phyloP scores from a whole-genome alignment of 257 asterid species.

The Fraxinus excelsior region DNA sequence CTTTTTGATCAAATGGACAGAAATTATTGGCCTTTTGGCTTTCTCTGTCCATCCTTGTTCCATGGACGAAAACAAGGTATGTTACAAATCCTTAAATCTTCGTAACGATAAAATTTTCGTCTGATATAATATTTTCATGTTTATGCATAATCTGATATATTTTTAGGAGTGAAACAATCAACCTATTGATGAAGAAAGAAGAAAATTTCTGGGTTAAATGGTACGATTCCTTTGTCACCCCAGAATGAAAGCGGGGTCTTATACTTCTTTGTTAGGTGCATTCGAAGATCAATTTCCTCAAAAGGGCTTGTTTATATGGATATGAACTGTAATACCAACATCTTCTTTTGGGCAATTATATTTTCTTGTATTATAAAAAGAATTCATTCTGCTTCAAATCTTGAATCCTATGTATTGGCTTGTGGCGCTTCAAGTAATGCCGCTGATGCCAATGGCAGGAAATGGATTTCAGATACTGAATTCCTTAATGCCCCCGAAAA shows the following conservation, averaged over 20 bases:
- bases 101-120: not conserved
- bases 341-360: constrained; percentile 22
- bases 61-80: not conserved
- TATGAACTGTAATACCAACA: constrained; percentile 26
- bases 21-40: not conserved
- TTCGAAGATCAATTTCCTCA: not conserved
- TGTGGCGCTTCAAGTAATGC: constrained; percentile 41
- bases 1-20: not conserved
- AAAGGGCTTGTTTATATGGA: not conserved
- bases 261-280: not conserved
- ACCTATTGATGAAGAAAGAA: not conserved
- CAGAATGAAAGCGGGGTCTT: not conserved
- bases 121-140: not conserved
- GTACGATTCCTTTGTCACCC: not conserved
- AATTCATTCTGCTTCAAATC: constrained; percentile 7
- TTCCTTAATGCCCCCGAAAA: constrained; percentile 30
- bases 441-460: constrained; percentile 35
- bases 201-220: not conserved
- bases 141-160: not conserved
- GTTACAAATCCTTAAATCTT: not conserved
- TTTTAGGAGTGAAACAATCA: not conserved
- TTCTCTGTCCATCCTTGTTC: not conserved
- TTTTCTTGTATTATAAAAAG: constrained; percentile 12
- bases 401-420: constrained; percentile 32
- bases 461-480: constrained; percentile 40